Evolutionary conservation across 2,329 filamentous ascomycete species (phyloP).

Genomic region (Pyricularia grisea): DNA sequence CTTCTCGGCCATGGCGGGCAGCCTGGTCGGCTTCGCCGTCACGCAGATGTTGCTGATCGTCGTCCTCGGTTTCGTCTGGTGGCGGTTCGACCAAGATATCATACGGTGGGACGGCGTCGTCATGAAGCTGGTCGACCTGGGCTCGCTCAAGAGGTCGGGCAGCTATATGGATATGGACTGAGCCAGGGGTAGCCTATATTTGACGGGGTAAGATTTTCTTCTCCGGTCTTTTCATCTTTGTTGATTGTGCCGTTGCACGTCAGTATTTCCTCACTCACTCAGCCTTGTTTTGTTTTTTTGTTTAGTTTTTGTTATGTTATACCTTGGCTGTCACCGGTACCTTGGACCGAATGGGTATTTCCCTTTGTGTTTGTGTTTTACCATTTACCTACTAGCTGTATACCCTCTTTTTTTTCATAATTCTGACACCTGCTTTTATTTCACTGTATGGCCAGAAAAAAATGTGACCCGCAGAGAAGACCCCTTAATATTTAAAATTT

Average conservation of each 20-base stretch:
- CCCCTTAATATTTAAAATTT: neutral
- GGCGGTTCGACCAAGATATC: slow-evolving; percentile 30
- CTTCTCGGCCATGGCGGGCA: slow-evolving; percentile 24
- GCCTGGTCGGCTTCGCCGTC: slow-evolving; percentile 30
- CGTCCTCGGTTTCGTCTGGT: slow-evolving; percentile 26
- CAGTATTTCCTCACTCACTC: neutral
- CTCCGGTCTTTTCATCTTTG: neutral
- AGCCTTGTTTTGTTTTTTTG: neutral
- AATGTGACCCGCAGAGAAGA: neutral
- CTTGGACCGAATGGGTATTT: neutral
- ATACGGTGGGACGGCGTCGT: slow-evolving; percentile 33
- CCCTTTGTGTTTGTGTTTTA: neutral
- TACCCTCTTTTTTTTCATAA: neutral
- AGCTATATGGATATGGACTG: slow-evolving; percentile 37
- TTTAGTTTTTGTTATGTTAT: neutral
- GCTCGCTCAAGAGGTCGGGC: slow-evolving; percentile 28
- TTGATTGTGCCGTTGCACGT: neutral
- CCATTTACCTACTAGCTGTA: neutral
- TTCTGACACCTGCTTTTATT: neutral
- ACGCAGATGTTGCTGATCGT: slow-evolving; percentile 29
- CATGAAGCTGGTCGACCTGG: slow-evolving; percentile 36
- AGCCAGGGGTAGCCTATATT: neutral
- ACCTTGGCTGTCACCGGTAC: neutral
- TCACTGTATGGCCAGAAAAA: neutral
- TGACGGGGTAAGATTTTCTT: neutral